These are phyloP conservation scores for Claviceps spartinae DNA, from an alignment of 2,329 filamentous ascomycete species.

Conservation along the genomic window DNA sequence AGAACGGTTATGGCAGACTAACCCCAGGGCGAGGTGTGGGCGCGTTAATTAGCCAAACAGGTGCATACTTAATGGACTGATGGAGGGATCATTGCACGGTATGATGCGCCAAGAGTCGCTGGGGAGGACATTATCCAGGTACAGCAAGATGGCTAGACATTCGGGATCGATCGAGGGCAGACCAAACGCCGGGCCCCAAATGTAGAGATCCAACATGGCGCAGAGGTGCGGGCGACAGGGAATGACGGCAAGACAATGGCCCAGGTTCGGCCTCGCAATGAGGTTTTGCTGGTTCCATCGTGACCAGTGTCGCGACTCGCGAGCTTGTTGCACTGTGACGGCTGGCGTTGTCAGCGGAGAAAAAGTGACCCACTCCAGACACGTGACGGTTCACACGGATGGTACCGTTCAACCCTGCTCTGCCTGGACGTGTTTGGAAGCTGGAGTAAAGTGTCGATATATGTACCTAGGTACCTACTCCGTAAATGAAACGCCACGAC, in stretches of 20 bases:
- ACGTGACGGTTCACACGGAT: too few species aligned
- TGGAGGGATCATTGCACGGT: constrained; percentile 56
- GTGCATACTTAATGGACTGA: constrained; percentile 54
- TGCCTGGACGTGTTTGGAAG: too few species aligned
- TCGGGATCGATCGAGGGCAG: constrained; percentile 85
- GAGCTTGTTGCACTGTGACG: too few species aligned
- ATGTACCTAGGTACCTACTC: too few species aligned
- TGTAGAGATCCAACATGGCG: constrained; percentile 52
- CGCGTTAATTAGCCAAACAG: background rate
- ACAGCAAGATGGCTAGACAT: constrained; percentile 72
- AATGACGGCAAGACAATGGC: background rate
- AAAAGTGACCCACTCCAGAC: too few species aligned
- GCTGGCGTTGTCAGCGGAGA: too few species aligned
- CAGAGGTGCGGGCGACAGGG: background rate
- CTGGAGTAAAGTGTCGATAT: too few species aligned
- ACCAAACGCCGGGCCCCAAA: constrained; percentile 82
- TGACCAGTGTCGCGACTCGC: too few species aligned
- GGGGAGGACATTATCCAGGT: constrained; percentile 51
- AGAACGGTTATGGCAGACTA: background rate
- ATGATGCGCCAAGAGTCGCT: constrained; percentile 53
- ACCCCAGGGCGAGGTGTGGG: background rate
- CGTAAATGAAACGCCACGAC: too few species aligned
- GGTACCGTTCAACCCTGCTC: too few species aligned
- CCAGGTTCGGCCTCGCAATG: background rate
- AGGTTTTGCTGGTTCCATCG: background rate